These are phyloP conservation scores for Boletus tylopilopsis DNA, from an alignment of 768 basidiomycete species.

Conservation along the genomic window DNA sequence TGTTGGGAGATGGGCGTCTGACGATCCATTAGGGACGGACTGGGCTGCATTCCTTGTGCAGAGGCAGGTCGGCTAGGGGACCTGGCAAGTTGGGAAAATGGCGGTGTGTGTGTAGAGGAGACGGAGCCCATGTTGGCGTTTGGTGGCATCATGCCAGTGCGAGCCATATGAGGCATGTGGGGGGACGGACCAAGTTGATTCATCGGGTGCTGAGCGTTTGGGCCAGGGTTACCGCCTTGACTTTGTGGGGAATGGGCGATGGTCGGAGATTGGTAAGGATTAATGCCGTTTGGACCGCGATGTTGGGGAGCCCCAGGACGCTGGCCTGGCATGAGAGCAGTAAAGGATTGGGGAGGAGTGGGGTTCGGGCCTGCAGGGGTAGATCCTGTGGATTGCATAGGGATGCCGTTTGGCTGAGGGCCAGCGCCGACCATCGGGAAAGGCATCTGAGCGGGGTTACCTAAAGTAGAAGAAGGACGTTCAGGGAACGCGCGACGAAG, in stretches of 20 bases:
- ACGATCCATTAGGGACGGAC: constrained; percentile 53
- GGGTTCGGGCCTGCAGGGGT: constrained; percentile 28
- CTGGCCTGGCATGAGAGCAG: constrained; percentile 33
- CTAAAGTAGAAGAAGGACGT: constrained; percentile 11
- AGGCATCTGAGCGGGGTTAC: constrained; percentile 24
- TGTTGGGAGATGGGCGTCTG: constrained; percentile 36
- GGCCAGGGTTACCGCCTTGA: constrained; percentile 29
- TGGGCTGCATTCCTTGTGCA: constrained; percentile 50
- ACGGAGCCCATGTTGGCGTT: constrained; percentile 37
- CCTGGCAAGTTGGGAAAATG: constrained; percentile 44
- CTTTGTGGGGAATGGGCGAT: constrained; percentile 61
- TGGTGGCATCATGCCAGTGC: constrained; percentile 48
- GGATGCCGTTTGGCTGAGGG: constrained; percentile 44
- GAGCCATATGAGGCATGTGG: constrained; percentile 43
- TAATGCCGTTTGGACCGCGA: constrained; percentile 42
- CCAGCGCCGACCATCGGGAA: constrained; percentile 31
- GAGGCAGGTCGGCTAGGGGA: constrained; percentile 61
- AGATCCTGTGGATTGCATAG: constrained; percentile 28
- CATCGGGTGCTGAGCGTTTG: constrained; percentile 38
- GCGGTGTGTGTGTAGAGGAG: constrained; percentile 37
- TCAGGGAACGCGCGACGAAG: constrained; percentile 23
- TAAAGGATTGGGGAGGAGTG: constrained; percentile 32
- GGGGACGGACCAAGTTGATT: constrained; percentile 51
- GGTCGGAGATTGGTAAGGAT: constrained; percentile 61
- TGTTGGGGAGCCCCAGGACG: constrained; percentile 35